phyloP scores from a whole-genome alignment of 2,329 filamentous ascomycete genomes.

The Thermomyces lanuginosus region DNA sequence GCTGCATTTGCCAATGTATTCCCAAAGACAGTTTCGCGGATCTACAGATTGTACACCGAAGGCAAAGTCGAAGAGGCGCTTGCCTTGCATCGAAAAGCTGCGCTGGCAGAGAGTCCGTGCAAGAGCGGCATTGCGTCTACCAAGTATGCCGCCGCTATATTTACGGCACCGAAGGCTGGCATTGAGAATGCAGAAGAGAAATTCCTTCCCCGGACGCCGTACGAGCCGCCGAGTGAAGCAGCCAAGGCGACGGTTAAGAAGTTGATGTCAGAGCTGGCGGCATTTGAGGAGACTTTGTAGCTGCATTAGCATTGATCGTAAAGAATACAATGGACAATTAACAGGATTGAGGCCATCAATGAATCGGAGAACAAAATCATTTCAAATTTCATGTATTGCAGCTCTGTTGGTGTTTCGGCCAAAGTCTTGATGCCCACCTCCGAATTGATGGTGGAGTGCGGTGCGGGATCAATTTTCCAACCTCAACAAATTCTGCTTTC shows the following conservation, averaged over 20 bases:
- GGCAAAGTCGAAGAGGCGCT: slow-evolving; percentile 44
- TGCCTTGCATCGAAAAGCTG: slow-evolving; percentile 43
- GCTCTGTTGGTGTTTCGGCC: too few relatives aligned
- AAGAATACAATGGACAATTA: too few relatives aligned
- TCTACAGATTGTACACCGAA: slow-evolving; percentile 45
- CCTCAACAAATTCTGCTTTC: too few relatives aligned
- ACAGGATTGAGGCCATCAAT: too few relatives aligned
- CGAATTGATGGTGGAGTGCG: too few relatives aligned
- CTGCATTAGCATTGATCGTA: too few relatives aligned
- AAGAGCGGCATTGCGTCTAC: slow-evolving; percentile 51
- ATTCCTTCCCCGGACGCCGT: slow-evolving; percentile 46
- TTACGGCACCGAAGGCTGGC: slow-evolving; percentile 42
- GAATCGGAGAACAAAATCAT: too few relatives aligned
- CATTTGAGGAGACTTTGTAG: slow-evolving; percentile 26
- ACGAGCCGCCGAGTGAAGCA: slow-evolving; percentile 32
- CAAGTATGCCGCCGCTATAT: slow-evolving; percentile 51
- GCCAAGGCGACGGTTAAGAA: slow-evolving; percentile 29
- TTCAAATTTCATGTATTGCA: too few relatives aligned
- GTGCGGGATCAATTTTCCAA: too few relatives aligned
- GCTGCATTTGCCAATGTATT: slow-evolving; percentile 43
- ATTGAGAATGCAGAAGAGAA: slow-evolving; percentile 43
- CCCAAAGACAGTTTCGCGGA: slow-evolving; percentile 37
- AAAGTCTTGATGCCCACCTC: too few relatives aligned
- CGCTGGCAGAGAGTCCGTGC: slow-evolving; percentile 48
- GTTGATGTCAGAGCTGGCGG: slow-evolving; percentile 26